Evolutionary conservation across 345 rosid genomes (phyloP).

Genomic region (Toxicodendron radicans): DNA sequence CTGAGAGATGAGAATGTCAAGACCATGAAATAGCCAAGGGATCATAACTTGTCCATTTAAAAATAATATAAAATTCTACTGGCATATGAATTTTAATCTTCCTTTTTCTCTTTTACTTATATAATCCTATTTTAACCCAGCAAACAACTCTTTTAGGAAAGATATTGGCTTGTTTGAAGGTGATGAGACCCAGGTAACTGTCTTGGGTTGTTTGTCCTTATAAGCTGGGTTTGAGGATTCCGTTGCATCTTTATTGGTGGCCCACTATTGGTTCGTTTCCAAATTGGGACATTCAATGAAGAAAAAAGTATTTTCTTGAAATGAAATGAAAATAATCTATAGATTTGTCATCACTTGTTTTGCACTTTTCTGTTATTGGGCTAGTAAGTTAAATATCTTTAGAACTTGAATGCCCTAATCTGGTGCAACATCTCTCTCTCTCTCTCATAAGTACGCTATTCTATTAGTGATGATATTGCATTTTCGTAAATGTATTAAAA

Average conservation of each 20-base stretch:
- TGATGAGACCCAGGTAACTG: neutral
- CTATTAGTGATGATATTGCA: neutral
- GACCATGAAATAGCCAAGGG: neutral
- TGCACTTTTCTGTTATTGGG: neutral
- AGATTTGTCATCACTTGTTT: neutral
- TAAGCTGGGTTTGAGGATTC: neutral
- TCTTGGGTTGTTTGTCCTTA: neutral
- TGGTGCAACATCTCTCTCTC: neutral
- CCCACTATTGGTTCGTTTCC: neutral
- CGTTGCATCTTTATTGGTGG: neutral
- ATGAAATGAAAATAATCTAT: neutral
- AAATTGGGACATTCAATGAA: neutral
- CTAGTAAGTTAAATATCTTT: neutral
- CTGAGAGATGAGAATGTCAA: neutral
- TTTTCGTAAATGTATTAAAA: constrained; percentile 55
- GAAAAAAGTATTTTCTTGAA: neutral
- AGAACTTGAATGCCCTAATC: neutral
- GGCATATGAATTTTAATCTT: neutral
- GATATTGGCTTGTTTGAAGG: neutral
- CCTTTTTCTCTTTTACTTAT: neutral
- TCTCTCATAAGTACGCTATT: neutral
- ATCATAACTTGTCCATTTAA: neutral
- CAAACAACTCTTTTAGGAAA: neutral
- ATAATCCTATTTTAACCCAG: neutral
- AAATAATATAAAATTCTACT: neutral